These are phyloP conservation scores for Albugo laibachii DNA, from an alignment of 352 stramenopile genomes.

Conservation along the genomic window DNA sequence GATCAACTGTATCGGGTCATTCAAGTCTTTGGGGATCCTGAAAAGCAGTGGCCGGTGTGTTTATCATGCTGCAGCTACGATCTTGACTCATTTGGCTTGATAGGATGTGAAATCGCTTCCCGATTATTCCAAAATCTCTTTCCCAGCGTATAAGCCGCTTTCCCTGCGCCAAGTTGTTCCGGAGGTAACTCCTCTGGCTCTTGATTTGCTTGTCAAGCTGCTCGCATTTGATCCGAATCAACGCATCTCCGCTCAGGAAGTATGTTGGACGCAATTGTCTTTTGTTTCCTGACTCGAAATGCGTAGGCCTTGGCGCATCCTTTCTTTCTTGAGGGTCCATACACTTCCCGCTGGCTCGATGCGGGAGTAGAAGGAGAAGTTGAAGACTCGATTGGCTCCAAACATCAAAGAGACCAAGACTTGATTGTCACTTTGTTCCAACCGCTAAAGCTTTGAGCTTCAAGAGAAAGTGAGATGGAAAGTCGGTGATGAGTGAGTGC, in stretches of 20 bases:
- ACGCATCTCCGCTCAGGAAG: constrained; percentile 22
- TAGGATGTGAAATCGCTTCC: constrained; percentile 22
- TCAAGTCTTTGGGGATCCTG: constrained; percentile 35
- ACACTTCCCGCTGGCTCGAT: neutral
- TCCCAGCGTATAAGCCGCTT: constrained; percentile 29
- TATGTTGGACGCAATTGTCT: constrained; percentile 2
- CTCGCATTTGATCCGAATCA: constrained; percentile 15
- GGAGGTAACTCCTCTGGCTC: constrained; percentile 14
- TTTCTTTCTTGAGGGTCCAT: constrained; percentile 7
- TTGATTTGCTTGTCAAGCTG: constrained; percentile 29
- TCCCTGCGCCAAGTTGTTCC: constrained; percentile 21
- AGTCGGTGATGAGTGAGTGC: no score
- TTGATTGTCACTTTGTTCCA: no score
- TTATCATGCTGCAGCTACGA: neutral
- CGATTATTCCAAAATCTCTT: constrained; percentile 50
- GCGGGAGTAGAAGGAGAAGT: no score
- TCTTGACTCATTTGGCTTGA: neutral
- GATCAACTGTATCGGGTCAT: constrained; percentile 62
- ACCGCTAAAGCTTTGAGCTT: no score
- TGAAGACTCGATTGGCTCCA: no score
- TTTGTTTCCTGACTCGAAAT: neutral
- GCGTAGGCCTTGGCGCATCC: constrained; percentile 18
- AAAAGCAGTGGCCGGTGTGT: constrained; percentile 27
- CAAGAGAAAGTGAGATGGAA: no score
- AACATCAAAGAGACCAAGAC: no score